Conservation (phyloP, 305 asterid genomes). For the Solanum hybrid region DNA sequence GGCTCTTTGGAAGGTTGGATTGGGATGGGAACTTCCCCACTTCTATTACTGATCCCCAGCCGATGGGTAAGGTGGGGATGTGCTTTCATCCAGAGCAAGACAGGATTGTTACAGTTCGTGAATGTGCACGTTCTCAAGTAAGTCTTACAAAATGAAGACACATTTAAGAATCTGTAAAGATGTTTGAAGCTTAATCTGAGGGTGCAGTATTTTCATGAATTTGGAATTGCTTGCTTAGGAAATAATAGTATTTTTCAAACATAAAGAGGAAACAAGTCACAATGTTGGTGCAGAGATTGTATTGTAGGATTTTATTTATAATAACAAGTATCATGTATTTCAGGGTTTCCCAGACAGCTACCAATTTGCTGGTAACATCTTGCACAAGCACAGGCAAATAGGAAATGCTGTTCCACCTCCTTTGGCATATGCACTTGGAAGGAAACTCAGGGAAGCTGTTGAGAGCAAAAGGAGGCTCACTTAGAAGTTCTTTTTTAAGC, state of each 20-base stretch:
- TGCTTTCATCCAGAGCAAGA: constrained; percentile 48
- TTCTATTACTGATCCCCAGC: constrained; percentile 51
- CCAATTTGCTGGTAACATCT: constrained; percentile 32
- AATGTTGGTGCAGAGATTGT: too few species aligned
- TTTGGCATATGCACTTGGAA: constrained; percentile 41
- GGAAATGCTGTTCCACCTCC: constrained; percentile 56
- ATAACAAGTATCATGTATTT: not conserved
- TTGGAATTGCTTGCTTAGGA: not conserved
- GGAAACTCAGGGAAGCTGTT: constrained; percentile 39
- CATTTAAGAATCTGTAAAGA: not conserved
- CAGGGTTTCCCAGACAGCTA: constrained; percentile 47
- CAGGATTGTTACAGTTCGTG: constrained; percentile 43
- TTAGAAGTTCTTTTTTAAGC: not conserved
- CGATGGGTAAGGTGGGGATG: constrained; percentile 56
- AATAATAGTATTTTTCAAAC: too few species aligned
- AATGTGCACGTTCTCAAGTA: constrained; percentile 49
- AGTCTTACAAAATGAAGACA: constrained; percentile 8
- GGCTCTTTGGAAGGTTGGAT: constrained; percentile 45
- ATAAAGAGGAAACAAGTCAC: too few species aligned
- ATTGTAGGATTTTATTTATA: not conserved
- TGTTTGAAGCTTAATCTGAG: not conserved
- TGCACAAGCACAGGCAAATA: constrained; percentile 40
- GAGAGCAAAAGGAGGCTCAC: constrained; percentile 10
- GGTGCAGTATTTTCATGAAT: not conserved
- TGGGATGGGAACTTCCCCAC: constrained; percentile 55